Evolutionary conservation across 2,329 filamentous ascomycete species (phyloP).

Genomic region (Hypoxylon sp.): DNA sequence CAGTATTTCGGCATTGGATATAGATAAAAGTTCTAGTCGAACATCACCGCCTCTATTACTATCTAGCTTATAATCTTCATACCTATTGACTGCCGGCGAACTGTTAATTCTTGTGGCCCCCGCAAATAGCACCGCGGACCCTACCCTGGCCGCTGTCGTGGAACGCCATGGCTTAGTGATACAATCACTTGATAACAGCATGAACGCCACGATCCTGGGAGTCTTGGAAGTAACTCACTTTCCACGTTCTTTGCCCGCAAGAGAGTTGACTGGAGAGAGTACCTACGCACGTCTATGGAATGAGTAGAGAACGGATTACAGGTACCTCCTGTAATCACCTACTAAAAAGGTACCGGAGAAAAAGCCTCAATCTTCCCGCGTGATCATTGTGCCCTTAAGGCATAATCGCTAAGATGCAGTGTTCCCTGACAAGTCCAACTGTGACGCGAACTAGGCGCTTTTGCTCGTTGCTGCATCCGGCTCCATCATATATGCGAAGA

Average conservation of each 20-base stretch:
- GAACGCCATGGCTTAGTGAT: not conserved
- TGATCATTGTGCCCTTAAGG: not conserved
- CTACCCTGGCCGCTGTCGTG: not conserved
- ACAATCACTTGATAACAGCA: not conserved
- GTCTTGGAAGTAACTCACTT: not conserved
- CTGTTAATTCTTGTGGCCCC: not conserved
- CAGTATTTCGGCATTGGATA: too few relatives aligned
- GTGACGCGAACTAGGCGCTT: conserved; percentile 14
- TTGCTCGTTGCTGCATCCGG: conserved; percentile 6
- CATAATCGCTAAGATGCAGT: not conserved
- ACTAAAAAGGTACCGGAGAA: not conserved
- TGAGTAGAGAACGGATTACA: not conserved
- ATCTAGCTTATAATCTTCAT: not conserved
- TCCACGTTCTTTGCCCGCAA: too few relatives aligned
- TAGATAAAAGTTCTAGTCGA: too few relatives aligned
- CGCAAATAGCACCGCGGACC: not conserved
- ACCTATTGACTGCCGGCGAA: not conserved
- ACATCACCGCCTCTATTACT: too few relatives aligned
- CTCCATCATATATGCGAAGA: not conserved
- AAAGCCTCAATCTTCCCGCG: not conserved
- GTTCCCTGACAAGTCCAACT: not conserved
- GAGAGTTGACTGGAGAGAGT: too few relatives aligned
- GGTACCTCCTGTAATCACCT: not conserved
- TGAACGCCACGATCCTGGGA: not conserved
- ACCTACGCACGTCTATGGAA: not conserved